Evolutionary conservation across 164 flowering plant genomes (phyloP), one percentile per base, ranked within the genome.

Genomic region (Umbellularia californica): DNA sequence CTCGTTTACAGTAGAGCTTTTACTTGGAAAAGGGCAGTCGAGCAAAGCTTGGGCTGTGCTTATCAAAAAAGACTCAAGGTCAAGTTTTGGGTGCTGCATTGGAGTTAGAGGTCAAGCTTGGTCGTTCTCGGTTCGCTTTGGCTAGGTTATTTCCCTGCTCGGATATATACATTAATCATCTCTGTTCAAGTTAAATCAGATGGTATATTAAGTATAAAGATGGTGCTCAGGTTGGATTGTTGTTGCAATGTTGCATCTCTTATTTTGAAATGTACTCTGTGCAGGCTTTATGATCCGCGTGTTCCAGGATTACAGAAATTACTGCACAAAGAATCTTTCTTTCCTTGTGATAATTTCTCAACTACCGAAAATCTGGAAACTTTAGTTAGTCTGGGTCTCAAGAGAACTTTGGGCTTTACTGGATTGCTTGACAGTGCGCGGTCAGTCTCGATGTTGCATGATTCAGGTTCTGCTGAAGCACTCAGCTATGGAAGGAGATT

Each of bases 241-340:
- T n/a, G 68, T 30, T 64, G 47, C 51, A n/a, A 35, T 14, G 68
- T 22, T 64, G 47, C 51, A 27, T 41, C 22, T 70, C 23, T 70
- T 65, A 12, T 62, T 28, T 23, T 25, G 19, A 47, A 66, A 20
- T 20, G 22, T 51, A 51, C 70, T 71, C 77, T 76, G 82, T 72
- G 80, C 92, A 95, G 99, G 88, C 92, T 95, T 60, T 95, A 93
- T 83, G 99, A 95, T 87, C 97, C 99, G 76, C 97, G 96, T 69
- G 82, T 93, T 62, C 87, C 88, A 71, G 94, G 86, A 77, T 79
- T 92, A 58, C 84, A 76, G 72, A 77, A 85, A 76, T 23, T 92
- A 71, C 89, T 95, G 64, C 91, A 90, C 72, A 77, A 41, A 74
- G 89, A 86, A 70, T 84, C 83, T 35, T 95, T 87, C 84, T 95